These are phyloP conservation scores for Debaryomyces robertsiae DNA, from an alignment of 1,139 yeast genomes.

Conservation along the genomic window DNA sequence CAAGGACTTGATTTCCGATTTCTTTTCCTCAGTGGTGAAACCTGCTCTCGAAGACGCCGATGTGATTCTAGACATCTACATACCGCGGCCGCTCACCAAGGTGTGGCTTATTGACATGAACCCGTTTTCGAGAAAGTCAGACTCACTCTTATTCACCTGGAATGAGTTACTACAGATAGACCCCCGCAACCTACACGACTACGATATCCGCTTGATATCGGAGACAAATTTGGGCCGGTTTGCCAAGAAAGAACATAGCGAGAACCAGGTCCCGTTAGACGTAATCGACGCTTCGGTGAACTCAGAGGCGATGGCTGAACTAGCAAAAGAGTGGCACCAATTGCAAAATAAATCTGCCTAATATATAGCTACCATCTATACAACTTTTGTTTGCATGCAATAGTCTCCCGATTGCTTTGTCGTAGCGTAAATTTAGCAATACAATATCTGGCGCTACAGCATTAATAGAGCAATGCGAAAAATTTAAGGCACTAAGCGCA, in stretches of 20 bases:
- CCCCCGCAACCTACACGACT: constrained; percentile 19
- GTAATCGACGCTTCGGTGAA: constrained; percentile 81
- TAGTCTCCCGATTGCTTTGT: no score
- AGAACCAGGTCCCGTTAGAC: constrained; percentile 89
- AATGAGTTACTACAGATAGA: constrained; percentile 54
- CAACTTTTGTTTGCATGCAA: background rate
- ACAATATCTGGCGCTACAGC: no score
- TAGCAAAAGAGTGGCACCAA: constrained; percentile 59
- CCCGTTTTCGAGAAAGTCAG: constrained; percentile 79
- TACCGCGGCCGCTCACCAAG: constrained; percentile 71
- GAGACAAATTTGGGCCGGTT: constrained; percentile 71
- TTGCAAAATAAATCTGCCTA: constrained; percentile 3
- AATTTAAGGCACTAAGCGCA: no score
- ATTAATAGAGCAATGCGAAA: no score
- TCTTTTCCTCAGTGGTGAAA: constrained; percentile 50
- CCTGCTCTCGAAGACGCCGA: constrained; percentile 54
- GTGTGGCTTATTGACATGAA: constrained; percentile 80
- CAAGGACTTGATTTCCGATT: constrained; percentile 50
- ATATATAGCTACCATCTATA: background rate
- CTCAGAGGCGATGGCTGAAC: constrained; percentile 62
- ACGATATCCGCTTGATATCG: constrained; percentile 64
- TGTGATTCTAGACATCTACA: constrained; percentile 77
- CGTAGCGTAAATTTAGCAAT: no score
- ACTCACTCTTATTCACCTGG: constrained; percentile 81
- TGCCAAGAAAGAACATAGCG: constrained; percentile 80